Conservation (phyloP, 2,329 filamentous ascomycete genomes). For the Fusarium sp. region DNA sequence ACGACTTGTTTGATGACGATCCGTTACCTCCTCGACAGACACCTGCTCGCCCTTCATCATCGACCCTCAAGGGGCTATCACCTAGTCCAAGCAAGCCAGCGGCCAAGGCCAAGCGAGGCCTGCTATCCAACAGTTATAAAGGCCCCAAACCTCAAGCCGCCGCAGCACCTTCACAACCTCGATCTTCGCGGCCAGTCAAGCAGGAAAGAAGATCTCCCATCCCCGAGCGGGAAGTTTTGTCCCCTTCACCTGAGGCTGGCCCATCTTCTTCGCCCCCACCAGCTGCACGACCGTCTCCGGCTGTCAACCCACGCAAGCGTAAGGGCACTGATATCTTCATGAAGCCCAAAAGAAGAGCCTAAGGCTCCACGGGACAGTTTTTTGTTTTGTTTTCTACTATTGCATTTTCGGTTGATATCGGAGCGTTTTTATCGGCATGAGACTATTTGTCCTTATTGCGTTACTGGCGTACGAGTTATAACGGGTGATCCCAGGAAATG, state of each 20-base stretch:
- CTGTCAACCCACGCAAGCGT: slow-evolving; percentile 53
- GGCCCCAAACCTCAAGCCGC: slow-evolving; percentile 34
- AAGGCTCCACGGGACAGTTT: background rate
- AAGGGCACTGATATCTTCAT: slow-evolving; percentile 64
- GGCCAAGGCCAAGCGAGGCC: slow-evolving; percentile 35
- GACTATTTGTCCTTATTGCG: background rate
- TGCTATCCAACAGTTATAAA: slow-evolving; percentile 48
- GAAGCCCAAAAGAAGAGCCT: slow-evolving; percentile 55
- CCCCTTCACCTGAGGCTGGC: slow-evolving; percentile 36
- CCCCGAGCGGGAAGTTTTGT: slow-evolving; percentile 34
- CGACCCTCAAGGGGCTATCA: slow-evolving; percentile 39
- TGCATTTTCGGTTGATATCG: background rate
- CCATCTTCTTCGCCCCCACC: slow-evolving; percentile 42
- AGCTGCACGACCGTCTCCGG: slow-evolving; percentile 11
- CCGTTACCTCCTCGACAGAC: slow-evolving; percentile 17
- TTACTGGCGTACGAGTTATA: slow-evolving; percentile 6
- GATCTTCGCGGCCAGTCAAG: slow-evolving; percentile 9
- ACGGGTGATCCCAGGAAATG: background rate
- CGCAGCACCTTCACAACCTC: slow-evolving; percentile 24
- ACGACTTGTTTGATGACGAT: slow-evolving; percentile 43
- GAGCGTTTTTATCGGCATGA: slow-evolving; percentile 1
- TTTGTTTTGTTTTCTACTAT: background rate
- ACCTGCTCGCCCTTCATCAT: slow-evolving; percentile 24
- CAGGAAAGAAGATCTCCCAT: slow-evolving; percentile 23
- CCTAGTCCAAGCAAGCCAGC: slow-evolving; percentile 1